Evolutionary conservation across 352 stramenopile species (phyloP).

Genomic region (Pelagophyceae sp.): DNA sequence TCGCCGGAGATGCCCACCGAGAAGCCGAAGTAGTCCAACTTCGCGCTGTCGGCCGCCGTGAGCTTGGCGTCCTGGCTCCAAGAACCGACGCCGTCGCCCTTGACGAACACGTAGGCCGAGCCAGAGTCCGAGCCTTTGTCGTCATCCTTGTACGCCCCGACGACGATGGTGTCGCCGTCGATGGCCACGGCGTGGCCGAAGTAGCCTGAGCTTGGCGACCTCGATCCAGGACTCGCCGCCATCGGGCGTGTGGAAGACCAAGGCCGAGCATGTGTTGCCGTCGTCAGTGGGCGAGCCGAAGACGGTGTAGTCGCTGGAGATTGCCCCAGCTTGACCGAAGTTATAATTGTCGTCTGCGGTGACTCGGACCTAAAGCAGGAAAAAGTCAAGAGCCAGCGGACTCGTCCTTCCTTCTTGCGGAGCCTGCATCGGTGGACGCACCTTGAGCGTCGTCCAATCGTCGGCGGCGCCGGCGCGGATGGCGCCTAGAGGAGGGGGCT

Average conservation of each 20-base stretch:
- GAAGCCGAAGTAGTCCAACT: neutral
- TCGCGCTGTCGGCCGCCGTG: neutral
- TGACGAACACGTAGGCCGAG: constrained; percentile 10
- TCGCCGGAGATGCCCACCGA: neutral
- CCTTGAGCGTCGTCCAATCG: too few relatives aligned
- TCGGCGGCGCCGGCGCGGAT: too few relatives aligned
- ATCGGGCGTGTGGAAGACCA: neutral
- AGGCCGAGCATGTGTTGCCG: too few relatives aligned
- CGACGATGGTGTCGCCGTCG: neutral
- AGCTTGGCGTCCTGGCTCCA: neutral
- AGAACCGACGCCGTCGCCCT: neutral
- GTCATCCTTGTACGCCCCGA: constrained; percentile 10
- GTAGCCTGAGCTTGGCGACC: neutral
- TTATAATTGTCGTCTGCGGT: too few relatives aligned
- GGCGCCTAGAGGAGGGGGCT: too few relatives aligned
- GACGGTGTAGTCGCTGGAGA: too few relatives aligned
- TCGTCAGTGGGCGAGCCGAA: too few relatives aligned
- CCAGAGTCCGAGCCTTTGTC: neutral
- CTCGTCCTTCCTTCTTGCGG: too few relatives aligned
- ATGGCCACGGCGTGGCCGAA: constrained; percentile 7
- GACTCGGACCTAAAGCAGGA: too few relatives aligned
- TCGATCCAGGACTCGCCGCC: neutral
- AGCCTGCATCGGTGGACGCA: too few relatives aligned
- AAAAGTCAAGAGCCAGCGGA: too few relatives aligned
- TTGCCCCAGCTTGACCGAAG: too few relatives aligned